A percentile compares a stretch with the other conserved stretches of the same genome.
Conservation (phyloP, 2,329 filamentous ascomycete genomes). For the Phialophora tarda region DNA sequence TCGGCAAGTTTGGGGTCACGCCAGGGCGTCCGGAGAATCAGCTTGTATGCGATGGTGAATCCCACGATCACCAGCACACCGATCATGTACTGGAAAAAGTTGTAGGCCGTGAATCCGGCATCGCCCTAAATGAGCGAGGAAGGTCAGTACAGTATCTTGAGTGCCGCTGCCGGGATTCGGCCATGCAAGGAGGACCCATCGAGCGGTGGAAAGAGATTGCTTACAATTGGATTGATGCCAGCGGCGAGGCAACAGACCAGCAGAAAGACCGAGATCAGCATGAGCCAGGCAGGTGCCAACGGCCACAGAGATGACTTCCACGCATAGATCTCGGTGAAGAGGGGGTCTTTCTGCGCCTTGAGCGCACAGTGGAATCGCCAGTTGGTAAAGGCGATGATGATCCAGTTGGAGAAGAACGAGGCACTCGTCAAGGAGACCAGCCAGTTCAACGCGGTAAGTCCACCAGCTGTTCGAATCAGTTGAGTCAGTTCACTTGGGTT, state of each 20-base stretch:
- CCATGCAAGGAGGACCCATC: not conserved
- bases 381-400: slow-evolving; percentile 44
- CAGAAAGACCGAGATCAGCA: slow-evolving; percentile 37
- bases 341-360: slow-evolving; percentile 40
- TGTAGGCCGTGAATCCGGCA: slow-evolving; percentile 30
- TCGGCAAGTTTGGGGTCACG: slow-evolving; percentile 38
- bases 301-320: slow-evolving; percentile 44
- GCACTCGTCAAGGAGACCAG: slow-evolving; percentile 43
- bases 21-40: slow-evolving; percentile 38
- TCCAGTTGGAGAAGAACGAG: slow-evolving; percentile 46
- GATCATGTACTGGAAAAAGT: slow-evolving; percentile 43
- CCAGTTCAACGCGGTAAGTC: slow-evolving; percentile 41
- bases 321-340: slow-evolving; percentile 41
- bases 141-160: not conserved
- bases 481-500: not conserved
- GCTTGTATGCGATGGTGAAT: slow-evolving; percentile 40
- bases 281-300: slow-evolving; percentile 41
- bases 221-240: slow-evolving; percentile 30
- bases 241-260: slow-evolving; percentile 33
- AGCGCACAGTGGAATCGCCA: slow-evolving; percentile 44
- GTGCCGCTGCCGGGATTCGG: not conserved
- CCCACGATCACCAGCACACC: slow-evolving; percentile 40
- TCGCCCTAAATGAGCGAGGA: slow-evolving; percentile 12
- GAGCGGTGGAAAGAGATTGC: not conserved
- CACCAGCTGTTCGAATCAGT: slow-evolving; percentile 22